These are phyloP conservation scores for Excoecaria agallocha DNA, from an alignment of 345 rosid genomes.

Conservation along the genomic window DNA sequence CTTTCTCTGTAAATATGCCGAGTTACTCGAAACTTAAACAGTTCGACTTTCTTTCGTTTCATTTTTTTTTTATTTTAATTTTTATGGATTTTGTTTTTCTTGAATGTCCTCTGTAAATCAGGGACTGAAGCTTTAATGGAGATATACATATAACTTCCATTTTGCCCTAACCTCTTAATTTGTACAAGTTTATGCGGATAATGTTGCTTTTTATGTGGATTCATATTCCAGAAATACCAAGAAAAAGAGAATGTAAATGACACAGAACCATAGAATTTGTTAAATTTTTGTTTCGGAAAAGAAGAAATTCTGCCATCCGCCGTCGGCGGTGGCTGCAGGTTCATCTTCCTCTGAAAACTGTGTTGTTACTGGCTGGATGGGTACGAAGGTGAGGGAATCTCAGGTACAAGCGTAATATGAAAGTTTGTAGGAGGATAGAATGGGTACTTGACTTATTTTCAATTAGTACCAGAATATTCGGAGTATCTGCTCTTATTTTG, in stretches of 20 bases:
- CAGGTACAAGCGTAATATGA: background rate
- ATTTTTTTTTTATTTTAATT: too few species aligned
- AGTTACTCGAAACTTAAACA: background rate
- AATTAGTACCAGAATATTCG: background rate
- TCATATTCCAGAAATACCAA: too few species aligned
- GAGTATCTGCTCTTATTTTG: background rate
- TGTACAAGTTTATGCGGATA: too few species aligned
- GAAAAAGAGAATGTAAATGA: too few species aligned
- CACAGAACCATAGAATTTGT: too few species aligned
- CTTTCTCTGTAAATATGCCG: background rate
- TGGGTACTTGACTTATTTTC: background rate
- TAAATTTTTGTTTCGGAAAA: background rate
- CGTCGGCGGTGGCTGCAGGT: background rate
- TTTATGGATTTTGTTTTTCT: background rate
- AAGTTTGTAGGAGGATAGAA: background rate
- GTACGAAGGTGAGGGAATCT: background rate
- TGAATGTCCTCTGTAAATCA: constrained; percentile 7
- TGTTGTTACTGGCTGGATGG: background rate
- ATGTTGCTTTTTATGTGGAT: too few species aligned
- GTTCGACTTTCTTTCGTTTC: background rate
- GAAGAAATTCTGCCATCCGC: background rate
- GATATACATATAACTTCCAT: background rate
- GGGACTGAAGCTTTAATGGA: constrained; percentile 9
- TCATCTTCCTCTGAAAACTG: background rate
- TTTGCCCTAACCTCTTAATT: background rate